A percentile compares a stretch with the other conserved stretches of the same genome.
Evolutionary conservation across 2,329 filamentous ascomycete species (phyloP).

Genomic region (Talaromyces piceae): DNA sequence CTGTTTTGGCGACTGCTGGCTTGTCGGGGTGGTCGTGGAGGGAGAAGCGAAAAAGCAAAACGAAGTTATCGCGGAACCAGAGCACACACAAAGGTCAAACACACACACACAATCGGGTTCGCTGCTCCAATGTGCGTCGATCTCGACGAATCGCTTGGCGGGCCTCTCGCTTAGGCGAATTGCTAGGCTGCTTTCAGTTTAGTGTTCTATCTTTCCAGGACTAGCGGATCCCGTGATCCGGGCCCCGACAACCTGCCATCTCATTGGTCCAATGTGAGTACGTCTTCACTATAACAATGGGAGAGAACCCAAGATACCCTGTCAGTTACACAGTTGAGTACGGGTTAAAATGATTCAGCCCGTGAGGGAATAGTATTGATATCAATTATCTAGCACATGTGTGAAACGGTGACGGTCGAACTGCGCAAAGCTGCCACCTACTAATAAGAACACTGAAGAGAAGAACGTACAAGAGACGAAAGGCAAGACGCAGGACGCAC

Average conservation of each 20-base stretch:
- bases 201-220: background rate
- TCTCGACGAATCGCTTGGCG: slow-evolving; percentile 10
- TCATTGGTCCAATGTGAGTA: background rate
- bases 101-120: slow-evolving; percentile 7
- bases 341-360: background rate
- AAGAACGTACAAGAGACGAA: background rate
- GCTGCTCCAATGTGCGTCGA: slow-evolving; percentile 11
- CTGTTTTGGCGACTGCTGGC: slow-evolving; percentile 20
- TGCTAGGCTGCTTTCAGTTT: slow-evolving; percentile 1
- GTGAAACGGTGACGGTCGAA: background rate
- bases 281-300: background rate
- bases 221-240: slow-evolving; percentile 11
- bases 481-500: background rate
- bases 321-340: background rate
- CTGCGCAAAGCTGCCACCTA: background rate
- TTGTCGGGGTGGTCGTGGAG: slow-evolving; percentile 1
- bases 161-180: slow-evolving; percentile 11
- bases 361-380: background rate
- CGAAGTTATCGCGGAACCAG: background rate
- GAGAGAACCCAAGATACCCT: background rate
- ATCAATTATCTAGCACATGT: background rate
- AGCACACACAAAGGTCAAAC: too few relatives aligned
- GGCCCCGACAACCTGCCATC: background rate
- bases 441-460: background rate
- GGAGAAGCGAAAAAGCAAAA: background rate